Evolutionary conservation across 2,329 filamentous ascomycete species (phyloP), one percentile per base, ranked within the genome.

Genomic region (Annulohypoxylon truncatum): DNA sequence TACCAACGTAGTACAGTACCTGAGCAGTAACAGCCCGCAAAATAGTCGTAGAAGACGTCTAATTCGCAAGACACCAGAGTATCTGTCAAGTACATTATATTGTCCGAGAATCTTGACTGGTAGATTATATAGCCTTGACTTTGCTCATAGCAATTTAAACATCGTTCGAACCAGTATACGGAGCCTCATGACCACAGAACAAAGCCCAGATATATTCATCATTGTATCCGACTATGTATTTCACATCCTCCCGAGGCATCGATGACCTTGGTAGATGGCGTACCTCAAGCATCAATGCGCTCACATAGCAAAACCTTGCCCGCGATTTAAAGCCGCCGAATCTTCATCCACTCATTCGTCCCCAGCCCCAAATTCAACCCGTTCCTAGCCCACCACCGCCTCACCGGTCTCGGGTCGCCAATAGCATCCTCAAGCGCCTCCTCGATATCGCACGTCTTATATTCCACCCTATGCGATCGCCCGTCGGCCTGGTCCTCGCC

Each of bases 401-500:
- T 83, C 15, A 97, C 92, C 35, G 86, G 85, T 69, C 89, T 88
- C 67, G 93, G 91, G 58, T 91, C 89, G 7, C 87, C 87, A 52
- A 95, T 87, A 20, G 93, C 92, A 76, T 97, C 94, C 77, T 97
- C 94, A 38, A 97, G 84, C 0, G 94, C 94, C 79, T 97, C 95
- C 77, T 97, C 94, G 66, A 98, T 96, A 78, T 97, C 94, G 78
- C 94, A 97, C 0, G 93, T 97, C 78, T 95, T 94, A 79, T 97
- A 97, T 78, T 97, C 93, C 24, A 97, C 94, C 55, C 87, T 86
- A 71, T 94, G 84, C 0, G 89, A 88, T 67, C 82, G 82, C 29
- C 83, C 80, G 13, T 85, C 84, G 0, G 82, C 82, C 29, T 87
- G 79, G 26, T 63, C 31, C 73, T 85, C 82, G 51, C 86, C 83